Base-by-base conservation (phyloP, 2,329 filamentous ascomycete genomes). In the Fusarium austroafricanum region DNA sequence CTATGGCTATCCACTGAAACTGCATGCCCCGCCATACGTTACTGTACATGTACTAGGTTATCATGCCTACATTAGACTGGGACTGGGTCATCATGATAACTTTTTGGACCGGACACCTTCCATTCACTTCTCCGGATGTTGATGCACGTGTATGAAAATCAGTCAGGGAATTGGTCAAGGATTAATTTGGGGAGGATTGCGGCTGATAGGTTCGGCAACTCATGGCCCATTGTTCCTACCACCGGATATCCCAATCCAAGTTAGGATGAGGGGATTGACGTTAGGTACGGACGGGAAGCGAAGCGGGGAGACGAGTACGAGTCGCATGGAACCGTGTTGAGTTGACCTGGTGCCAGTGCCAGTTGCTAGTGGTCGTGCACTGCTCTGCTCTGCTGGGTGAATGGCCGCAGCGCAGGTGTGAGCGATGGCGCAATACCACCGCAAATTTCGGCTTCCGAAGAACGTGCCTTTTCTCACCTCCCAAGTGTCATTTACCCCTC, bases 151-250 rank as follows among this genome's bases (percentile, higher is more conserved):
- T 71, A 38, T 68, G 64, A 52, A 64, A 73, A 71, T 65, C 71
- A 70, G 67, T 73, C 72, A 73, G 58, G 69, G 71, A 58, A 74
- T 71, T 74, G 71, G 72, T 61, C 69, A 55, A 53, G 65, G 62
- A 43, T 59, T 37, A 57, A 50, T 49, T 37, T 50, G 42, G 35
- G 44, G 33, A 33, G 58, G 31, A 45, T 60, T 57, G 37, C 58
- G 70, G 65, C 67, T 65, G 59, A 71, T 70, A 72, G 70, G 62
- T 57, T 58, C 61, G 71, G 67, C 45, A 59, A 51, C 46, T 54
- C 43, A 50, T 50, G 50, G 35, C 58, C 63, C 59, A 47, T 56
- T 62, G 31, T 47, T 62, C 49, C 42, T 63, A 47, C 57, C 18
- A 39, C 26, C 59, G 49, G 59, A 63, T 62, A 35, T 63, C 58